Conservation (phyloP, 140 eudicot genomes). For the Senecio squalidus region DNA sequence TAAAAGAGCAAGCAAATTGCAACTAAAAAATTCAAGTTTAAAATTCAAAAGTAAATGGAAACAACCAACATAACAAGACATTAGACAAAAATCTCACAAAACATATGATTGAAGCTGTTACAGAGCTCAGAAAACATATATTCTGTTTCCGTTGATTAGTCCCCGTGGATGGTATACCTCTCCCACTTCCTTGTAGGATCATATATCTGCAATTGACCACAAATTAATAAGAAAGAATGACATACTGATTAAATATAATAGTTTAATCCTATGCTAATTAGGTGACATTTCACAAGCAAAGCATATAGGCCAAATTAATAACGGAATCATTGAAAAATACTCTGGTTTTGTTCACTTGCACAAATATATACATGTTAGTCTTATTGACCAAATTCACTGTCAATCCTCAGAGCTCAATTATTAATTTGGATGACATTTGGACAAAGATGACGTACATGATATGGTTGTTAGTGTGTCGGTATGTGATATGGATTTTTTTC, state of each 20-base stretch:
- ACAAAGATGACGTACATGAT: not conserved
- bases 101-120: not conserved
- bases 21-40: not conserved
- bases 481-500: not conserved
- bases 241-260: not conserved
- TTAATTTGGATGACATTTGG: not conserved
- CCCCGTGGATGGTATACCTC: constrained; percentile 93
- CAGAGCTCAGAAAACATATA: not conserved
- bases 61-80: constrained; percentile 16
- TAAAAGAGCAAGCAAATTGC: not conserved
- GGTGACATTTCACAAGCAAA: not conserved
- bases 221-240: not conserved
- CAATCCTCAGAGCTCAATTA: too few species aligned
- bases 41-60: constrained; percentile 12
- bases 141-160: constrained; percentile 27
- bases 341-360: not conserved
- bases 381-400: too few species aligned
- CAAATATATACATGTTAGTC: too few species aligned
- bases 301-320: not conserved
- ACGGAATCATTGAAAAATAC: too few species aligned
- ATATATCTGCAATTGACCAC: constrained; percentile 57
- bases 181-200: constrained; percentile 98
- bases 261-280: not conserved
- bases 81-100: not conserved
- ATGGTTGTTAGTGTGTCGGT: not conserved